Percentiles rank a stretch among this genome's conserved stretches.
Conservation (phyloP, 495 filamentous ascomycete species). For the Trichocladium uniseriatum region DNA sequence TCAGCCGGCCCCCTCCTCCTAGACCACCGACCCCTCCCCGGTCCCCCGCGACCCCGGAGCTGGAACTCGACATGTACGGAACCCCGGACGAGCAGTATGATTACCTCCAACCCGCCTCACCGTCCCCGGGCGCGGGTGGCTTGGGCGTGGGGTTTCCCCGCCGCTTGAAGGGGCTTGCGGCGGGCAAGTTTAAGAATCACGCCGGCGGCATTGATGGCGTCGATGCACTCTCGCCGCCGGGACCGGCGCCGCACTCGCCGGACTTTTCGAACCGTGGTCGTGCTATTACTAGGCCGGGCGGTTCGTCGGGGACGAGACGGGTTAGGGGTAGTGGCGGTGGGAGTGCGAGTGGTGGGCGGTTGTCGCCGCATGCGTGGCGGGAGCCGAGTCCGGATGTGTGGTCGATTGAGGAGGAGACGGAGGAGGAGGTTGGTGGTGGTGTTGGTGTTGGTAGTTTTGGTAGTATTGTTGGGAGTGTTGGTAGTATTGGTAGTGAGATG, state of each 20-base stretch:
- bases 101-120: constrained; percentile 29
- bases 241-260: neutral
- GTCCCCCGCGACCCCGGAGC: constrained; percentile 26
- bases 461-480: too few species aligned
- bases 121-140: too few species aligned
- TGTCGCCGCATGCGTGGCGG: constrained; percentile 37
- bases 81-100: constrained; percentile 25
- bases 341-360: neutral
- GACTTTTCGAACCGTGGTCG: constrained; percentile 7
- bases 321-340: neutral
- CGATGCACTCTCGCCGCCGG: neutral
- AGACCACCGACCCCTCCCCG: constrained; percentile 27
- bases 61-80: constrained; percentile 17
- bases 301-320: neutral
- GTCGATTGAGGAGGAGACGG: constrained; percentile 42
- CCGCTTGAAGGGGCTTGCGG: constrained; percentile 12
- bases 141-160: constrained; percentile 18
- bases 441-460: neutral
- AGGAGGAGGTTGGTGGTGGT: constrained; percentile 27
- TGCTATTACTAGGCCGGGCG: neutral
- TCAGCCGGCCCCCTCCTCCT: constrained; percentile 32
- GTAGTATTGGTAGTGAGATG: too few species aligned
- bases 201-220: neutral
- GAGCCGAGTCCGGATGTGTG: constrained; percentile 45
- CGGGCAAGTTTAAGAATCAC: neutral